Evolutionary conservation across 176 grass and related monocot species (phyloP), one percentile per base, ranked within the genome.

Genomic region (Aegilops longissima): DNA sequence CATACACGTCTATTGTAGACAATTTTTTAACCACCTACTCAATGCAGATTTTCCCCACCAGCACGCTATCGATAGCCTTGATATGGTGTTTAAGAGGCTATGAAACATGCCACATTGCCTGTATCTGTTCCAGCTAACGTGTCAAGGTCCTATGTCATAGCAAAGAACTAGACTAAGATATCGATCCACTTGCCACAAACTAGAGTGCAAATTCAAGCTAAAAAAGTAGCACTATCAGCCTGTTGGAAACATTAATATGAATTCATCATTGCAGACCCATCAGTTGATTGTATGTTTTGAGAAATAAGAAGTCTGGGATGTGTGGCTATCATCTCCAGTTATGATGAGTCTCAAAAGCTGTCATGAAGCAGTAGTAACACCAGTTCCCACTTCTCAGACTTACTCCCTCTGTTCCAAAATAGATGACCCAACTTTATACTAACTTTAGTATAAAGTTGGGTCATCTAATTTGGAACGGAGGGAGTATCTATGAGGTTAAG

Each of bases 21-120:
- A 36, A 72, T 58, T 61, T 47, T 63, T 7, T 65, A 90, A 86
- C 88, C 84, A 86, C 82, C 24, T 90, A 77, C n/a, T 82, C 42
- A 83, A 78, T 86, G 79, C 14, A 78, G 47, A 31, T 78, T 83
- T 82, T 86, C 65, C 70, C 17, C 30, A 82, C 14, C 65, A 74
- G 54, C 70, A 11, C 4, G 70, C 56, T 11, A 51, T 24, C 5
- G 47, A 73, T 79, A 77, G 63, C 17, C 4, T 82, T 76, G 70
- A 82, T 76, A 76, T 36, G 63, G 6, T 39, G 24, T 58, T 75
- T 34, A 76, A 88, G 63, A 59, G 79, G 47, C 11, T 70, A 77
- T 34, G 8, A 59, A 4, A 84, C 51, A n/a, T 79, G 33, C 24
- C 56, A 27, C 36, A 49, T 33, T 65, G 25, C 11, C 9, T 76